Conservation (phyloP, 1,284 basidiomycete genomes). For the Earliella scabrosa region DNA sequence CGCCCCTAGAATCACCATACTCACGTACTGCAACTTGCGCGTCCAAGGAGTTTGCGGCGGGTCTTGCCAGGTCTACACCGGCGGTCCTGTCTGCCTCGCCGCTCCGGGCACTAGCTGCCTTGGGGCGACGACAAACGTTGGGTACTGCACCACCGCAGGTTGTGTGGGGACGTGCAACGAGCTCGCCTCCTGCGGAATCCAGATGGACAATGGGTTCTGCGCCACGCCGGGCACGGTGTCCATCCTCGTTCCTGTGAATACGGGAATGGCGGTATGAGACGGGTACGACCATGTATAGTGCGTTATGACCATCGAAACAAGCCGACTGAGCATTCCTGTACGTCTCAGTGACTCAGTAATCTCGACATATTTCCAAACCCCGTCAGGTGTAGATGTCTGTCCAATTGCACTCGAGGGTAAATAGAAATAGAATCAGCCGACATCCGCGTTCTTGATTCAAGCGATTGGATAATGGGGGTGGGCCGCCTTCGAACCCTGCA, state of each 20-base stretch:
- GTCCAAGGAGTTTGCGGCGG: neutral
- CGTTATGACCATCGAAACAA: too few species aligned
- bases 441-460: too few species aligned
- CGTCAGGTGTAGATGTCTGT: too few species aligned
- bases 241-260: neutral
- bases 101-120: neutral
- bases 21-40: constrained; percentile 1
- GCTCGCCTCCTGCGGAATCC: constrained; percentile 1
- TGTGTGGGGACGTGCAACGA: constrained; percentile 5
- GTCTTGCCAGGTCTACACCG: constrained; percentile 2
- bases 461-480: too few species aligned
- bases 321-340: too few species aligned
- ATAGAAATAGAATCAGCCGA: too few species aligned
- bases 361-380: too few species aligned
- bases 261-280: too few species aligned
- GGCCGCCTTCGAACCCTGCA: too few species aligned
- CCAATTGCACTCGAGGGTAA: too few species aligned
- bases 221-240: constrained; percentile 3
- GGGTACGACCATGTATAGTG: too few species aligned
- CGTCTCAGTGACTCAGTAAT: too few species aligned
- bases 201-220: constrained; percentile 8
- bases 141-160: neutral
- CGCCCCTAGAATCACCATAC: neutral
- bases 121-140: constrained; percentile 1
- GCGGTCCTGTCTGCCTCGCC: neutral